Evolutionary conservation across 2,329 filamentous ascomycete genomes (phyloP).

Genomic region (Immersiporthe knoxdaviesiana): DNA sequence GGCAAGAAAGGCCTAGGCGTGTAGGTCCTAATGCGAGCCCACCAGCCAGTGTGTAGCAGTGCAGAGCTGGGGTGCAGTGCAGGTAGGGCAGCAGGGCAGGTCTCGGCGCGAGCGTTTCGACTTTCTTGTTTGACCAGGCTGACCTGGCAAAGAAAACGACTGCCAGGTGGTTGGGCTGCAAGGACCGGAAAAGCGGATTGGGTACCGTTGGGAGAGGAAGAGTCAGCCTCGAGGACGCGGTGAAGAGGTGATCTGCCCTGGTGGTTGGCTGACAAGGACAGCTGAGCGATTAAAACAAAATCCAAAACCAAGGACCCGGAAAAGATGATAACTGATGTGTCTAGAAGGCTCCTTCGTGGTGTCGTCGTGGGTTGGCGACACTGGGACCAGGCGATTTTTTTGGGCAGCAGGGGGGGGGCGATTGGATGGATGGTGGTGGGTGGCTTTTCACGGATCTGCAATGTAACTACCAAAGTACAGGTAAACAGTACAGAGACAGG

Average conservation of each 20-base stretch:
- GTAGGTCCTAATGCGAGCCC: slow-evolving; percentile 4
- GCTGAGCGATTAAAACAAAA: slow-evolving; percentile 9
- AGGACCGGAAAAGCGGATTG: slow-evolving; percentile 16
- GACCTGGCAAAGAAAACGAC: slow-evolving; percentile 17
- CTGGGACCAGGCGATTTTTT: neutral
- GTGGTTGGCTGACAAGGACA: neutral
- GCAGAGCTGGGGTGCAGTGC: slow-evolving; percentile 10
- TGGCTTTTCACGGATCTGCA: neutral
- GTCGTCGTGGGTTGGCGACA: neutral
- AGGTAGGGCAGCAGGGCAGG: slow-evolving; percentile 7
- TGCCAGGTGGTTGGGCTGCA: slow-evolving; percentile 23
- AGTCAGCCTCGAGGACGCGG: slow-evolving; percentile 16
- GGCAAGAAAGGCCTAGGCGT: neutral
- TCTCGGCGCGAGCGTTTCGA: slow-evolving; percentile 12
- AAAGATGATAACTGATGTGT: neutral
- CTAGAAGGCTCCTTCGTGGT: neutral
- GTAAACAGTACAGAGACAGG: neutral
- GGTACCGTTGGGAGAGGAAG: slow-evolving; percentile 21
- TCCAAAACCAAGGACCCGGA: neutral
- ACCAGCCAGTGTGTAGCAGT: neutral
- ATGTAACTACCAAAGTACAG: neutral
- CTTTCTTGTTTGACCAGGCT: slow-evolving; percentile 17
- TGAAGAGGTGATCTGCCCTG: slow-evolving; percentile 8
- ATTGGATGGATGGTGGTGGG: neutral
- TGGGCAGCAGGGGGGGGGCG: no score